Evolutionary conservation across 257 asterid species (phyloP), one percentile per base, ranked within the genome.

Genomic region (Gentiana straminea): DNA sequence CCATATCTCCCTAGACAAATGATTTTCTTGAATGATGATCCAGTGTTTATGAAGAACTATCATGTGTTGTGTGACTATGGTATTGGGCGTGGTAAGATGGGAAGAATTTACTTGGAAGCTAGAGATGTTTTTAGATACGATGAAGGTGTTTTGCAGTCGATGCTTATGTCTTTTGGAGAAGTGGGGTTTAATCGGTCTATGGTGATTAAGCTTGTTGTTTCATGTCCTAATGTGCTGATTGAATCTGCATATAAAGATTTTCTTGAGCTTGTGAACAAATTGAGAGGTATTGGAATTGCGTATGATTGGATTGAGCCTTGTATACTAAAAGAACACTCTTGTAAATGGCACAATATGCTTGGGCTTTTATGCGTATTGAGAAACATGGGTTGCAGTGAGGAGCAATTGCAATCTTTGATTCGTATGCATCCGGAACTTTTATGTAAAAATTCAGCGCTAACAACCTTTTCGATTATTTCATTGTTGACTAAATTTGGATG

Each of bases 11-110:
- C 94, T 0, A 74, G 76, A 61, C 64, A 77, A 35, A 57, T 83
- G 65, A 77, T 83, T 77, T 86, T 83, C 66, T 58, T 86, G 59
- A 83, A 64, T 63, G 91, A 86, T 69, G 94, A 86, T 66, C 71
- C 63, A 1, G 55, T 71, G 58, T 68, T 86, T 77, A 37, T 86
- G 76, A 80, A 77, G 70, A 86, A 71, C 65, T 86, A 77, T 68
- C 73, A 75, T 55, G 76, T 71, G 51, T 74, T 83, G 71, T 77
- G 86, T 69, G 74, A 76, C 59, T 83, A 86, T 55, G 95, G 95
- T 6, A 24, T 86, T 51, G 59, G 65, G 0, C 64, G 94, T 53
- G 68, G 63, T 67, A 72, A 72, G 72, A 74, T 86, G 59, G 94
- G 91, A 46, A 79, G 52, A 69, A 75, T 86, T 15, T 83, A 75